A percentile compares a stretch with the other conserved stretches of the same genome.
phyloP scores from a whole-genome alignment of 495 filamentous ascomycete species.

The Aspergillus saccharolyticus region DNA sequence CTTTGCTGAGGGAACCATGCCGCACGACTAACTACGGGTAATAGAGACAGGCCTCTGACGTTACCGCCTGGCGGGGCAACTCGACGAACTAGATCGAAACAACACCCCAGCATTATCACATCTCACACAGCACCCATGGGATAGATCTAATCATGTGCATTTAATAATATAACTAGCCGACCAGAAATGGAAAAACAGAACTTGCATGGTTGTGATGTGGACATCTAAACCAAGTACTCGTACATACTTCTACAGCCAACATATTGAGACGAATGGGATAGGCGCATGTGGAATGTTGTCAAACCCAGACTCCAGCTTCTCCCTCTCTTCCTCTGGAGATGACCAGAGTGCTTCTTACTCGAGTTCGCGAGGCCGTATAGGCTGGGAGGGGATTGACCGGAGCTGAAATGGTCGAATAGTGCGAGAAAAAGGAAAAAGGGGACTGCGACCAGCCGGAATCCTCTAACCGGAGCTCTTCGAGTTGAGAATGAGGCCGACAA shows the following conservation, averaged over 20 bases:
- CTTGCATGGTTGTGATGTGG: conserved; percentile 8
- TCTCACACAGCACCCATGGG: no score
- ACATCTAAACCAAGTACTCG: conserved; percentile 18
- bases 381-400: conserved; percentile 5
- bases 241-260: conserved; percentile 10
- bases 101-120: no score
- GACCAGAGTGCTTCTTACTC: not conserved
- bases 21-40: conserved; percentile 11
- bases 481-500: conserved; percentile 55
- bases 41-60: conserved; percentile 14
- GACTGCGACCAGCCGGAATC: not conserved
- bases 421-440: conserved; percentile 8
- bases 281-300: not conserved
- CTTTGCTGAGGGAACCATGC: not conserved
- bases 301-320: not conserved
- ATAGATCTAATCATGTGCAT: not conserved
- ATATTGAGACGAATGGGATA: not conserved
- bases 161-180: not conserved
- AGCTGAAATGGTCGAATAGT: conserved; percentile 7
- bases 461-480: conserved; percentile 18
- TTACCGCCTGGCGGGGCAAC: conserved; percentile 21
- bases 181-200: not conserved
- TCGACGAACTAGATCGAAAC: no score
- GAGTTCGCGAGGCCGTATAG: conserved; percentile 10
- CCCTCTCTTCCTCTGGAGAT: not conserved